Conservation (phyloP, 1,284 basidiomycete genomes). For the Veloboletus limbatus region DNA sequence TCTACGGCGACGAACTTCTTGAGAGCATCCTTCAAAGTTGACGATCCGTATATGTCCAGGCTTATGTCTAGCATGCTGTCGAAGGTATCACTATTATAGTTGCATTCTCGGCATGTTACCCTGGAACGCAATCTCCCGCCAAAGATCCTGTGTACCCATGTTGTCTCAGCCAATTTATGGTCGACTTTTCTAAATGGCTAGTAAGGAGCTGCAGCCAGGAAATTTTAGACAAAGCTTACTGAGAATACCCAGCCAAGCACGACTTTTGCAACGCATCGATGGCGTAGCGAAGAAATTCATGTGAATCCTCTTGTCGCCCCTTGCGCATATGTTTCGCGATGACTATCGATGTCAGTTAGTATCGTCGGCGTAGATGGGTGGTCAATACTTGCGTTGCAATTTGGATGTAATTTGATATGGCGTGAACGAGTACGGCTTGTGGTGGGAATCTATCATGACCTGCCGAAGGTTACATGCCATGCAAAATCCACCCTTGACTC, state of each 20-base stretch:
- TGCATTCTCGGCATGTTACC: conserved; percentile 85
- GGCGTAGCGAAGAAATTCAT: conserved; percentile 95
- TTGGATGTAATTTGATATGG: conserved; percentile 64
- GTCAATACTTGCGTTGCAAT: conserved; percentile 57
- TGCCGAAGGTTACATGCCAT: conserved; percentile 70
- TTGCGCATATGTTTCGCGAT: conserved; percentile 90
- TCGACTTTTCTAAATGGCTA: conserved; percentile 65
- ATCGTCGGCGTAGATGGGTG: conserved; percentile 1
- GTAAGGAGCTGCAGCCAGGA: conserved; percentile 10
- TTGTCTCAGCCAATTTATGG: conserved; percentile 79
- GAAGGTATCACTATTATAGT: conserved; percentile 92
- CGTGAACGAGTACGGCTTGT: conserved; percentile 46
- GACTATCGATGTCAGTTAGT: conserved; percentile 42
- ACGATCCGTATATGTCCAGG: conserved; percentile 74
- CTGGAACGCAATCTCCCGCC: conserved; percentile 91
- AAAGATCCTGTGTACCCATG: conserved; percentile 94
- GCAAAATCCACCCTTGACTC: conserved; percentile 60
- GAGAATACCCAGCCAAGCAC: conserved; percentile 69
- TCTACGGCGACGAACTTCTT: conserved; percentile 84
- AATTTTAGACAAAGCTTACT: conserved; percentile 46
- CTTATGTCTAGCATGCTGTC: conserved; percentile 94
- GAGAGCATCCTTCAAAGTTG: conserved; percentile 73
- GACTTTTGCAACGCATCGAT: conserved; percentile 90
- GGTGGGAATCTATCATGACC: conserved; percentile 53
- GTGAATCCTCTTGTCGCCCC: conserved; percentile 96